Evolutionary conservation across 441 rosid species (phyloP).

Genomic region (Gossypium trilobum): DNA sequence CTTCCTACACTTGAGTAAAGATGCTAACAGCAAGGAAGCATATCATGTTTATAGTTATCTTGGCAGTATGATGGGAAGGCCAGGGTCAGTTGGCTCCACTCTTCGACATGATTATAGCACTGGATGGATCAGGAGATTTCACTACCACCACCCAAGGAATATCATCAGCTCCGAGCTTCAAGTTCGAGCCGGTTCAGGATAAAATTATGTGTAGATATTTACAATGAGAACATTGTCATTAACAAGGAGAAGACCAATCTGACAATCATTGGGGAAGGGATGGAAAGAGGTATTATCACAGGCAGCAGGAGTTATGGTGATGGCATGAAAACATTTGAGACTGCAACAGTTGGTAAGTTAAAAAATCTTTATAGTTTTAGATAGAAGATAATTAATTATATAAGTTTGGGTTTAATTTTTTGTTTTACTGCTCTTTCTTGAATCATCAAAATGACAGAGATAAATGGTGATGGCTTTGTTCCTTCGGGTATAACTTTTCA

Average conservation of each 20-base stretch:
- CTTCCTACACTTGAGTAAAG: too few relatives aligned
- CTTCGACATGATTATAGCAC: not conserved
- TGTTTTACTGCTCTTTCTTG: not conserved
- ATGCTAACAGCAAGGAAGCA: too few relatives aligned
- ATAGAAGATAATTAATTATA: not conserved
- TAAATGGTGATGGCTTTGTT: slow-evolving; percentile 18
- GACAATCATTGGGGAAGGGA: slow-evolving; percentile 28
- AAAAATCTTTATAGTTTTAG: not conserved
- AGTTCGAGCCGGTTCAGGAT: slow-evolving; percentile 18
- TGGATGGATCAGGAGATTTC: slow-evolving; percentile 27
- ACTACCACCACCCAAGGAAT: slow-evolving; percentile 20
- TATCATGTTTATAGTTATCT: too few relatives aligned
- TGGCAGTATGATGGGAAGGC: too few relatives aligned
- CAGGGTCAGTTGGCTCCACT: too few relatives aligned
- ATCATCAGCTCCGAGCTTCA: slow-evolving; percentile 19
- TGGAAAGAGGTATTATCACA: slow-evolving; percentile 21
- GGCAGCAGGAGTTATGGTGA: slow-evolving; percentile 26
- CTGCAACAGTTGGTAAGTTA: slow-evolving; percentile 25
- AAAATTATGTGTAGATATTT: slow-evolving; percentile 24
- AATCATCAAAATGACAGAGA: not conserved
- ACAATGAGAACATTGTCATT: slow-evolving; percentile 25
- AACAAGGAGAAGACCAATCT: slow-evolving; percentile 13
- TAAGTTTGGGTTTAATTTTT: not conserved
- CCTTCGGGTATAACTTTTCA: slow-evolving; percentile 9
- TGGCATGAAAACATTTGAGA: slow-evolving; percentile 22